Evolutionary conservation across 2,329 filamentous ascomycete species (phyloP).

Genomic region (Beauveria pseudobassiana): DNA sequence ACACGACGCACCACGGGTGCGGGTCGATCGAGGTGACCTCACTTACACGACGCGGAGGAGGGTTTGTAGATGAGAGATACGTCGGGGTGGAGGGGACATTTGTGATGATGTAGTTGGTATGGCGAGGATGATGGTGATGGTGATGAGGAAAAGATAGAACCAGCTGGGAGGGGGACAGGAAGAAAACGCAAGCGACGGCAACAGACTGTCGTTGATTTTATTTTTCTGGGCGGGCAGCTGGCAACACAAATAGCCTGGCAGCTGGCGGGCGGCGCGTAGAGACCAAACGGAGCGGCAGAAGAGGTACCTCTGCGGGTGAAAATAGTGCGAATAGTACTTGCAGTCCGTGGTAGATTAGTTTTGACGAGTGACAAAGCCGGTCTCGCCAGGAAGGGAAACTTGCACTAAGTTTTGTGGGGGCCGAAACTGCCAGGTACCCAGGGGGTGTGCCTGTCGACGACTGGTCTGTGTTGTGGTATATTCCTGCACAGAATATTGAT

Average conservation of each 20-base stretch:
- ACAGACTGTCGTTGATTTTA: not conserved
- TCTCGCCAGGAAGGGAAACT: slow-evolving; percentile 8
- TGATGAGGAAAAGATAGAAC: not conserved
- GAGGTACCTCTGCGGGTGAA: not conserved
- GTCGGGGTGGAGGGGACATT: not conserved
- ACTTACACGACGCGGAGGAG: slow-evolving; percentile 3
- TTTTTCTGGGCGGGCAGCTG: not conserved
- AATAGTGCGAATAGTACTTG: not conserved
- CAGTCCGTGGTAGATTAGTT: not conserved
- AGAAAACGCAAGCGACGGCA: not conserved
- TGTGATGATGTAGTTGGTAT: not conserved
- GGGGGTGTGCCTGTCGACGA: not conserved
- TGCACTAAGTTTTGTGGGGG: slow-evolving; percentile 4
- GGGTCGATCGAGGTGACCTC: slow-evolving; percentile 3
- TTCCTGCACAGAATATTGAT: not conserved
- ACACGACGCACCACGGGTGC: not conserved
- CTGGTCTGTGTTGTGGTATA: not conserved
- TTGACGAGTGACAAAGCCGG: slow-evolving; percentile 4
- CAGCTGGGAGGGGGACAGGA: not conserved
- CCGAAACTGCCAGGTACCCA: slow-evolving; percentile 4
- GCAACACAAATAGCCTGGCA: not conserved
- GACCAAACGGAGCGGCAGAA: not conserved
- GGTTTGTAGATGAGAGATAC: not conserved
- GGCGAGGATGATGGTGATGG: not conserved
- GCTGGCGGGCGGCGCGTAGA: not conserved